Base-by-base conservation (phyloP, 2,329 filamentous ascomycete species). In the Arthrocladium fulminans region DNA sequence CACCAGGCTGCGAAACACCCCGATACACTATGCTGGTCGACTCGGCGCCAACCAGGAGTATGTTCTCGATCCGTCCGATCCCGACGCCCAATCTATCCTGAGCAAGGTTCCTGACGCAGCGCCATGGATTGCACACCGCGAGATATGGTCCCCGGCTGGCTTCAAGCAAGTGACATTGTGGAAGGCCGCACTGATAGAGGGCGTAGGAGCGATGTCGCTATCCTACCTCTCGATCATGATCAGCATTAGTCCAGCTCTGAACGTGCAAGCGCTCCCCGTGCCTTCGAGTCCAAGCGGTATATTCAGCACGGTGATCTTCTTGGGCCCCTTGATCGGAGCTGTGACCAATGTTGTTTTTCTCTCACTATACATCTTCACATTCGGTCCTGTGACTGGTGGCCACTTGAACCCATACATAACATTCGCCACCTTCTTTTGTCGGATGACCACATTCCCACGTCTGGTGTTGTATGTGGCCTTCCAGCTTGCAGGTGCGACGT, bases 361-460 rank as follows among this genome's bases (percentile, higher is more conserved):
- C 13, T 60, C 72, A 1, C 56, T 74, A 1, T 71, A 76, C 55
- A 74, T 77, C 40, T 75, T 70, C 53, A 68, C 68, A 7, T 69
- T 71, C 12, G 70, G 66, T 3, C 69, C 73, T 0, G 68, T 70
- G 0, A 72, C 70, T 2, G 73, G 75, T 32, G 74, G 70, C 1
- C 75, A 78, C 55, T 60, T 78, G 48, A 78, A 75, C 53, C 74
- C 74, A 1, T 61, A 71, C 25, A 75, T 79, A 51, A 76, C 74
- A 0, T 67, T 77, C 40, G 67, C 71, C 2, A 75, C 74, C 2
- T 71, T 79, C 50, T 69, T 74, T 20, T 67, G 71, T 1, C 68
- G 73, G 0, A 61, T 77, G 10, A 71, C 70, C 17, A 71, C 72
- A 1, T 63, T 76, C 10, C 67, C 74, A 0, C 66, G 74, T 47